Conservation (phyloP, 352 stramenopile genomes). For the Pilasporangium apinafurcum region DNA sequence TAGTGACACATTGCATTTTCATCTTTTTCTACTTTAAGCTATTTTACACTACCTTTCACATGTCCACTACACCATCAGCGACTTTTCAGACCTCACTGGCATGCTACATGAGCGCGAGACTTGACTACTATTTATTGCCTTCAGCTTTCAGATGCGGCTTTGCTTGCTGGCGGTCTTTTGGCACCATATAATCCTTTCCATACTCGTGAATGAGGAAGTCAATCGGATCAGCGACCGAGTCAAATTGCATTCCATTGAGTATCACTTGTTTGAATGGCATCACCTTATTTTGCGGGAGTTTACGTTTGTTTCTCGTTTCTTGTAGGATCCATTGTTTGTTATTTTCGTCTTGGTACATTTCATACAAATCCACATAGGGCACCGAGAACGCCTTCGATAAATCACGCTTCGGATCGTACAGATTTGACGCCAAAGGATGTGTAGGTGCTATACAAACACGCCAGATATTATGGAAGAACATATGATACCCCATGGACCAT, state of each 20-base stretch:
- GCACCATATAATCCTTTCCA: slow-evolving; percentile 22
- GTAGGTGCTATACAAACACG: slow-evolving; percentile 33
- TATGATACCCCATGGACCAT: slow-evolving; percentile 37
- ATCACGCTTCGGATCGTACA: slow-evolving; percentile 17
- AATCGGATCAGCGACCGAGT: slow-evolving; percentile 24
- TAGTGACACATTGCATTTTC: too few species aligned
- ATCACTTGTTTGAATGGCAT: slow-evolving; percentile 15
- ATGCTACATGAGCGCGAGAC: too few species aligned
- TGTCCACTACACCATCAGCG: too few species aligned
- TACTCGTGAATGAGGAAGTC: slow-evolving; percentile 24
- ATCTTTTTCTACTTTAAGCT: too few species aligned
- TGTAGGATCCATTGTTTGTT: slow-evolving; percentile 3
- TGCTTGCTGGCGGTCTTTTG: not conserved
- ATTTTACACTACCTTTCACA: too few species aligned
- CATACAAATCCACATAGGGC: slow-evolving; percentile 39
- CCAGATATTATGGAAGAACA: slow-evolving; percentile 32
- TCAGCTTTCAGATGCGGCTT: too few species aligned
- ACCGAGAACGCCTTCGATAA: slow-evolving; percentile 6
- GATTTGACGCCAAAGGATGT: slow-evolving; percentile 21
- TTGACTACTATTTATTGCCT: too few species aligned
- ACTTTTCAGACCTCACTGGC: too few species aligned
- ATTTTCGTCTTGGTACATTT: slow-evolving; percentile 10
- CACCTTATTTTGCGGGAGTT: slow-evolving; percentile 13
- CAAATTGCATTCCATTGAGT: slow-evolving; percentile 26
- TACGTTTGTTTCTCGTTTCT: slow-evolving; percentile 2